Evolutionary conservation across 768 basidiomycete species (phyloP).

Genomic region (Termitomyces sp.): DNA sequence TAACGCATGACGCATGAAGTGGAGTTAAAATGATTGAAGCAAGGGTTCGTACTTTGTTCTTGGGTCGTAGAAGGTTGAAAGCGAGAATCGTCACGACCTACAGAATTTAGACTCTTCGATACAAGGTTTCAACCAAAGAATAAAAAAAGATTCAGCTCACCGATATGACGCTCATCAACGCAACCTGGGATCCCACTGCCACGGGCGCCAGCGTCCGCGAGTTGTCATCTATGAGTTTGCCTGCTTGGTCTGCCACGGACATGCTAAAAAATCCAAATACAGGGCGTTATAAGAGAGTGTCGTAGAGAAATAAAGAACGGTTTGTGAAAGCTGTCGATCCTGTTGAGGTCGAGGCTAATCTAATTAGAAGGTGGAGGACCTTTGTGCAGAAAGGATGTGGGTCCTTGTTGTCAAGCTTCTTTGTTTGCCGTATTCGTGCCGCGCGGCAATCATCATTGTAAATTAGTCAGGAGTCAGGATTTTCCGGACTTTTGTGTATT

Average conservation of each 20-base stretch:
- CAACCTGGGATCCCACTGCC: slow-evolving; percentile 75
- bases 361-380: not conserved
- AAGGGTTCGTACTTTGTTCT: slow-evolving; percentile 62
- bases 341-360: not conserved
- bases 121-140: not conserved
- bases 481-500: not conserved
- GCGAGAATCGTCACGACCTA: slow-evolving; percentile 62
- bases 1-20: slow-evolving; percentile 2
- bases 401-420: not conserved
- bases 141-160: slow-evolving; percentile 34
- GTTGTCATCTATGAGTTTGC: slow-evolving; percentile 34
- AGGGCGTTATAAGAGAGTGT: slow-evolving; percentile 7
- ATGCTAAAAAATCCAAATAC: slow-evolving; percentile 16
- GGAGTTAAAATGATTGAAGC: not conserved
- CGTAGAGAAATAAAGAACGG: slow-evolving; percentile 11
- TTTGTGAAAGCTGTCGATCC: slow-evolving; percentile 5
- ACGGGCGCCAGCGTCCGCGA: slow-evolving; percentile 72
- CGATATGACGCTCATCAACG: slow-evolving; percentile 67
- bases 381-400: slow-evolving; percentile 5
- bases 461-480: slow-evolving; percentile 7
- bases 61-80: slow-evolving; percentile 83
- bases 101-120: slow-evolving; percentile 1
- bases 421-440: slow-evolving; percentile 1
- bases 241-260: slow-evolving; percentile 32
- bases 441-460: slow-evolving; percentile 3